These are phyloP conservation scores for Tolypocladium amazonense DNA, from an alignment of 2,329 filamentous ascomycete genomes.

Conservation along the genomic window DNA sequence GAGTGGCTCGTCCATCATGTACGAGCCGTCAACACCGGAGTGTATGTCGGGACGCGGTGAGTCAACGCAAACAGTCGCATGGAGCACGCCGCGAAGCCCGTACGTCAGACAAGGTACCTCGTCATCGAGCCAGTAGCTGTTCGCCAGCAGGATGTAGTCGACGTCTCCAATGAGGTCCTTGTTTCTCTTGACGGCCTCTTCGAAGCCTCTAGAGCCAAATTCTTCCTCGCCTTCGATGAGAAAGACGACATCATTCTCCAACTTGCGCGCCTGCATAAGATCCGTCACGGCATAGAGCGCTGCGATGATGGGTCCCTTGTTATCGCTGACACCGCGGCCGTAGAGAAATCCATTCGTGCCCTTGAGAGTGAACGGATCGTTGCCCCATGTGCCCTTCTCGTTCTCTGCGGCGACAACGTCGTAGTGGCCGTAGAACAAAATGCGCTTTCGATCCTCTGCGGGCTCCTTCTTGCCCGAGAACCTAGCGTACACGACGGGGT, in stretches of 20 bases:
- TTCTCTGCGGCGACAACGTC: constrained; percentile 89
- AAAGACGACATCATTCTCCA: constrained; percentile 85
- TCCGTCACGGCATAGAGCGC: constrained; percentile 91
- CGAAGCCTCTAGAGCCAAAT: constrained; percentile 83
- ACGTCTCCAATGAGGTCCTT: constrained; percentile 80
- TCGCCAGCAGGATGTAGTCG: constrained; percentile 90
- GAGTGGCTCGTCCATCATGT: constrained; percentile 79
- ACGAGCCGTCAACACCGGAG: constrained; percentile 92
- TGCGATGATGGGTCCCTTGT: constrained; percentile 92
- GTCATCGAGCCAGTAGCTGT: constrained; percentile 98
- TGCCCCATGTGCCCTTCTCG: constrained; percentile 71
- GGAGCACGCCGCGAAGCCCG: constrained; percentile 83
- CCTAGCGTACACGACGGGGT: constrained; percentile 86
- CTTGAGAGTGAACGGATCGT: constrained; percentile 80
- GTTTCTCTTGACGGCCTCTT: constrained; percentile 67
- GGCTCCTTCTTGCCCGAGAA: constrained; percentile 68
- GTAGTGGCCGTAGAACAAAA: constrained; percentile 96
- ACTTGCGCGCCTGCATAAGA: constrained; percentile 68
- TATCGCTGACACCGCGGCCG: constrained; percentile 91
- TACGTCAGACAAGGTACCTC: constrained; percentile 93
- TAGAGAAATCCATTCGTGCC: constrained; percentile 90
- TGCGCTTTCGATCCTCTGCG: constrained; percentile 62
- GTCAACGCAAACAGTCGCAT: constrained; percentile 81
- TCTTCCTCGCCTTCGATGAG: constrained; percentile 96
- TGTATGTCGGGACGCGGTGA: constrained; percentile 83